Base-by-base conservation (phyloP, 2,329 filamentous ascomycete genomes). In the Sarocladium oryzae region DNA sequence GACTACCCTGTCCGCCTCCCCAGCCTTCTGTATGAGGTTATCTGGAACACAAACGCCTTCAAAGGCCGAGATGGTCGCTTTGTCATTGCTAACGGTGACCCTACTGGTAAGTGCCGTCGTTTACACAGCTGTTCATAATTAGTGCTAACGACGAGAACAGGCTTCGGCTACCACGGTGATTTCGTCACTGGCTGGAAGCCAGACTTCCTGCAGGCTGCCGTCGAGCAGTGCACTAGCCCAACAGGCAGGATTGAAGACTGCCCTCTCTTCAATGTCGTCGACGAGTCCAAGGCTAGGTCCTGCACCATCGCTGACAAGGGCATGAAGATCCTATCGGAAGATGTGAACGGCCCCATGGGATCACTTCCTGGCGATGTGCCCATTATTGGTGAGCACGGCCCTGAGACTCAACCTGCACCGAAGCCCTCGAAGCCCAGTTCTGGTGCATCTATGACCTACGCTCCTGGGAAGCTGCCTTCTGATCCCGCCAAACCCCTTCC, bases 11-110 rank as follows among this genome's bases (percentile, higher is more conserved):
- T 75, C 16, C 84, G 87, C 52, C 66, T 93, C 21, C 82, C 86
- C 2, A 85, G 85, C 55, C 75, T 96, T 45, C 85, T 95, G 66
- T 96, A 78, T 65, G 89, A 96, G 72, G 89, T 85, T 30, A 95
- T 95, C 65, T 95, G 84, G 80, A 73, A 85, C 63, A 93, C 88
- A 8, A 67, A 78, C 48, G 74, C 73, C 1, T 95, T 87, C 66
- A 70, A 69, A 24, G 77, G 76, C 52, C 68, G 77, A 20, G 69
- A 76, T 7, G 89, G 89, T 50, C 68, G 82, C 56, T 96, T 95
- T 61, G 75, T 90, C 48, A 69, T 95, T 49, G 73, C 88, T 46
- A 90, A 90, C 59, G 88, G 89, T 55, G 90, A 96, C 61, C 75
- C 80, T 23, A 84, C 84, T 59, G 86, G 85, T 80, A 72, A 61